Evolutionary conservation across 75 land plant genomes (phyloP).

Genomic region (Cryptomeria japonica): DNA sequence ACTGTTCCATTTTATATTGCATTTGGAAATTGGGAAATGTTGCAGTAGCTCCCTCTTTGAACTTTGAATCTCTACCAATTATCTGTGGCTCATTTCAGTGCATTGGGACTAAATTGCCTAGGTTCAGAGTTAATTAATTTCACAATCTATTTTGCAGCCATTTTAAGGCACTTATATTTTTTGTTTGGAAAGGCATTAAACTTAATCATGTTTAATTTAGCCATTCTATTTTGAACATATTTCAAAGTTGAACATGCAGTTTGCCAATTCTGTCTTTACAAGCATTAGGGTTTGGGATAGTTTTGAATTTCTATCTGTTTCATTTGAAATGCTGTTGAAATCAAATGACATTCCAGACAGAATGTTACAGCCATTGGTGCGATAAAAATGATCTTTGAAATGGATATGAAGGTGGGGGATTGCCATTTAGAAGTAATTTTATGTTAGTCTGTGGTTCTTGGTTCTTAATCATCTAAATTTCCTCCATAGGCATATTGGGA

Average conservation of each 20-base stretch:
- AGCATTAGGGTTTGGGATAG: neutral
- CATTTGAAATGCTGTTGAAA: neutral
- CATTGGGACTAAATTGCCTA: too few relatives aligned
- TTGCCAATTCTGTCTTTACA: neutral
- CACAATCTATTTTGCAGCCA: too few relatives aligned
- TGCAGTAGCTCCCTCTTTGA: too few relatives aligned
- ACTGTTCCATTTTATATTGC: too few relatives aligned
- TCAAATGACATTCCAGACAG: neutral
- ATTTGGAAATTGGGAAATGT: too few relatives aligned
- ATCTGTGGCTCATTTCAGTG: too few relatives aligned
- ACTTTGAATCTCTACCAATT: too few relatives aligned
- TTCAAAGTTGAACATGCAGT: neutral
- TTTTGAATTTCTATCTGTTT: neutral
- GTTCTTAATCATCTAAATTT: neutral
- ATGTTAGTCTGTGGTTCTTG: neutral
- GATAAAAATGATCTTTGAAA: neutral
- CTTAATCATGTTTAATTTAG: too few relatives aligned
- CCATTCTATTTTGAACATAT: too few relatives aligned
- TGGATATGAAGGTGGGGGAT: neutral
- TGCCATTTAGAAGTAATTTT: neutral
- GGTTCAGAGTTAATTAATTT: too few relatives aligned
- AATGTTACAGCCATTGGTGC: neutral
- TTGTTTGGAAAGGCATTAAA: too few relatives aligned
- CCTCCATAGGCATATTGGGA: neutral
- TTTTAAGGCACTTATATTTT: too few relatives aligned